Percentiles rank a stretch among this genome's conserved stretches.
Conservation (phyloP, 768 basidiomycete species). For the Dendrothele bispora region DNA sequence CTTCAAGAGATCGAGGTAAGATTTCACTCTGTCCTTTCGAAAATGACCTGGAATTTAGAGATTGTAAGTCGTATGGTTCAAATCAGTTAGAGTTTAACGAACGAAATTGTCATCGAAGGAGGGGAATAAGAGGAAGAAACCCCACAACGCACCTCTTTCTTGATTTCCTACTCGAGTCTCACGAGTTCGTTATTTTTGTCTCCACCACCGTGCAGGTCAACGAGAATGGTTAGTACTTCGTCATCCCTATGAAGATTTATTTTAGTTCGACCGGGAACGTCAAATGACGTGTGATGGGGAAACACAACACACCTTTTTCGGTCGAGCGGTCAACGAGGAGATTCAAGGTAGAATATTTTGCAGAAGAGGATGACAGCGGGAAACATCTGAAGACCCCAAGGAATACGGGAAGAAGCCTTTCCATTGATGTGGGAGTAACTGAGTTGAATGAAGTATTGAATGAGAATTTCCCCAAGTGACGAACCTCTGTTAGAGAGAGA, state of each 20-base stretch:
- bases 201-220: slow-evolving; percentile 72
- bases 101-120: too few species aligned
- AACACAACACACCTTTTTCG: slow-evolving; percentile 42
- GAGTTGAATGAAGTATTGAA: slow-evolving; percentile 77
- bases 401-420: slow-evolving; percentile 73
- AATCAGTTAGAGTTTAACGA: too few species aligned
- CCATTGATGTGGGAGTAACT: slow-evolving; percentile 74
- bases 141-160: too few species aligned
- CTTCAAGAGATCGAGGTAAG: slow-evolving; percentile 64
- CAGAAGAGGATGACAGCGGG: slow-evolving; percentile 68
- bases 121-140: too few species aligned
- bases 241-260: slow-evolving; percentile 35
- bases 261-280: too few species aligned
- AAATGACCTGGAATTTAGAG: slow-evolving; percentile 43
- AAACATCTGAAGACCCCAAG: slow-evolving; percentile 79
- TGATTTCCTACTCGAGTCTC: slow-evolving; percentile 73
- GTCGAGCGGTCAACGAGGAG: slow-evolving; percentile 73
- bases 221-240: slow-evolving; percentile 70
- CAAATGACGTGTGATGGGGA: too few species aligned
- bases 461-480: slow-evolving; percentile 79
- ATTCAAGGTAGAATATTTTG: slow-evolving; percentile 69
- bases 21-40: slow-evolving; percentile 71
- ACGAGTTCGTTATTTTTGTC: slow-evolving; percentile 61
- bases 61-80: too few species aligned
- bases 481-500: slow-evolving; percentile 78